Evolutionary conservation across 305 asterid genomes (phyloP), one percentile per base, ranked within the genome.

Genomic region (Withania somnifera): DNA sequence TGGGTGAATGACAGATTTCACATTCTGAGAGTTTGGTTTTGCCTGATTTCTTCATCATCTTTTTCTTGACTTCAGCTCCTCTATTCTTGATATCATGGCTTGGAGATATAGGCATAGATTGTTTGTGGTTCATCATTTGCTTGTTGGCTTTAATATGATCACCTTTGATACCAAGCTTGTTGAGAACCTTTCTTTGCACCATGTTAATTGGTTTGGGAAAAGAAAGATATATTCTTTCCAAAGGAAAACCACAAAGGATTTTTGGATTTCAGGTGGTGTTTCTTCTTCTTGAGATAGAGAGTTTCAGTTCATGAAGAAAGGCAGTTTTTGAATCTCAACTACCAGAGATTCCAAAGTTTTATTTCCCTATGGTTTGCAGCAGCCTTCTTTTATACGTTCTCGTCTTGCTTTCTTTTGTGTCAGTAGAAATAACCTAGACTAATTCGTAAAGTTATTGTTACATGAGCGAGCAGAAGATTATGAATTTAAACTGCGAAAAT

Each of bases 41-140:
- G 20, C 90, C 93, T 14, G 97, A 88, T 86, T 91, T 95, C 95
- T 91, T 94, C 91, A 90, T 95, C 95, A 92, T 93, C 34, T 86
- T 93, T 92, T 88, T 92, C 91, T 87, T 91, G 85, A 89, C 56
- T 81, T 90, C 90, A 4, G 89, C 80, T 57, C 88, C 88, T 86
- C 45, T 87, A 87, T 63, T 88, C 83, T 86, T 92, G 32, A 47
- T 53, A 2, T 93, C 95, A 50, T 86, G 94, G 61, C 83, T 86
- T 47, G 86, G 90, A 14, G 28, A 75, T 17, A 5, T 11, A 32
- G 79, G 81, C 17, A 88, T 81, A 76, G 90, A 82, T 86, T 88
- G 64, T 81, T 81, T 84, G 36, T 83, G 86, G 82, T 83, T 81
- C 45, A 66, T 40, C 40, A 77, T 52, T 36, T 68, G 89, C 60